A percentile compares a stretch with the other conserved stretches of the same genome.
Evolutionary conservation across 2,329 filamentous ascomycete genomes (phyloP).

Genomic region (Beauveria sp.): DNA sequence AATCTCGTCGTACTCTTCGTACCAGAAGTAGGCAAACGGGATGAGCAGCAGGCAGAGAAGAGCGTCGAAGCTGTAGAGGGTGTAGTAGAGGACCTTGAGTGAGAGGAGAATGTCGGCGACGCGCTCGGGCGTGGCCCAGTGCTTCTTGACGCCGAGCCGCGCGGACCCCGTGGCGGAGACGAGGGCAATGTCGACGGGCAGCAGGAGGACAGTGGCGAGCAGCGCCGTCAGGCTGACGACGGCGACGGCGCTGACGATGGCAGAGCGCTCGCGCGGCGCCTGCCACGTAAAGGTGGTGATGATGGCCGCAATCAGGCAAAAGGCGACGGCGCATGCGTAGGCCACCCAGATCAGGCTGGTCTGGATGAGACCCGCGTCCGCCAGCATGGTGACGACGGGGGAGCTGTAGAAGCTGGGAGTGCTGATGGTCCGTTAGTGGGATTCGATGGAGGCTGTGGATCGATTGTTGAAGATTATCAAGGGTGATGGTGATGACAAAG

Average conservation of each 20-base stretch:
- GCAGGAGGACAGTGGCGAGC: conserved; percentile 82
- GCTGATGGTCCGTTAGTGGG: neutral
- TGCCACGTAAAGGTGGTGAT: conserved; percentile 92
- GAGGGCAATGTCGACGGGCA: conserved; percentile 92
- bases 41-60: conserved; percentile 82
- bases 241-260: conserved; percentile 72
- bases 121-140: conserved; percentile 82
- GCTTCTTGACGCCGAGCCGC: conserved; percentile 74
- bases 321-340: conserved; percentile 72
- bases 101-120: conserved; percentile 72
- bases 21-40: conserved; percentile 96
- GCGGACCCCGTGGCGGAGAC: conserved; percentile 80
- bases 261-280: conserved; percentile 75
- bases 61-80: conserved; percentile 84
- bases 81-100: conserved; percentile 85
- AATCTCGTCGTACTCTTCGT: conserved; percentile 93
- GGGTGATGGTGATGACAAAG: neutral
- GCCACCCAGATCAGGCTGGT: conserved; percentile 91
- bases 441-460: neutral
- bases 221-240: conserved; percentile 81
- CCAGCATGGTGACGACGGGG: conserved; percentile 21
- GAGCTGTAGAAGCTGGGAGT: neutral
- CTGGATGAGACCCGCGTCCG: conserved; percentile 60
- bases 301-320: conserved; percentile 69
- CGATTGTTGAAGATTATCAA: neutral